phyloP scores from a whole-genome alignment of 2,329 filamentous ascomycete species.

The Aspergillus novoparasiticus region DNA sequence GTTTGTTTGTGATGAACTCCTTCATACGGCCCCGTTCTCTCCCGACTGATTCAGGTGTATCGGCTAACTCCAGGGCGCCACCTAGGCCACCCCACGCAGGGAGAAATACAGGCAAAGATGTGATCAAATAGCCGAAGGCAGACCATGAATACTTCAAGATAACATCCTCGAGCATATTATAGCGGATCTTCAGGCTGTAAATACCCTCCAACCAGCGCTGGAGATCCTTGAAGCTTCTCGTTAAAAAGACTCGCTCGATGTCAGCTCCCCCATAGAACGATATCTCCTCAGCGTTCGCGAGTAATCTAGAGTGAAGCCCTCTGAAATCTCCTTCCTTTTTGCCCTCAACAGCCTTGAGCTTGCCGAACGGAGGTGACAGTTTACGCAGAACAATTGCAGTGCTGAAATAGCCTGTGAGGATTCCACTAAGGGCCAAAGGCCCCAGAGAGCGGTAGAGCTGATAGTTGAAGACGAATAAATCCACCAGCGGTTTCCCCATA shows the following conservation, averaged over 20 bases:
- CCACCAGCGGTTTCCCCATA: conserved; percentile 95
- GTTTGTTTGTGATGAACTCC: conserved; percentile 98
- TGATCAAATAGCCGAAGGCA: conserved; percentile 91
- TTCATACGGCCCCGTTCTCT: conserved; percentile 89
- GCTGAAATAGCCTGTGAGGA: conserved; percentile 90
- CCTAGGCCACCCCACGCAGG: conserved; percentile 90
- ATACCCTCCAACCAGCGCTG: conserved; percentile 98
- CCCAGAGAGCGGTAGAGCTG: conserved; percentile 91
- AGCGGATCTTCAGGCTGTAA: conserved; percentile 95
- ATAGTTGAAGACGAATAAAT: conserved; percentile 96
- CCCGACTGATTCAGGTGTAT: conserved; percentile 33
- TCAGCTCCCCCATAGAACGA: conserved; percentile 96
- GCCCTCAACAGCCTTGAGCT: conserved; percentile 93
- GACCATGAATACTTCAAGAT: conserved; percentile 99
- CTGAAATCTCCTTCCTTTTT: conserved; percentile 95
- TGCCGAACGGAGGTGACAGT: conserved; percentile 92
- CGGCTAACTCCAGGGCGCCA: conserved; percentile 67
- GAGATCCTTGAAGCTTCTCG: conserved; percentile 87
- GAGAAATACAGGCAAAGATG: conserved; percentile 89
- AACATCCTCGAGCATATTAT: conserved; percentile 98
- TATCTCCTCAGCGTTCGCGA: conserved; percentile 96
- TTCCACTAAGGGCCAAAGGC: conserved; percentile 79
- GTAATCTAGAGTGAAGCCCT: conserved; percentile 83
- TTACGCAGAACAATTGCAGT: conserved; percentile 87
- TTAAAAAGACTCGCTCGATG: conserved; percentile 90